phyloP scores from a whole-genome alignment of 2,329 filamentous ascomycete genomes.

The Fusarium subglutinans region DNA sequence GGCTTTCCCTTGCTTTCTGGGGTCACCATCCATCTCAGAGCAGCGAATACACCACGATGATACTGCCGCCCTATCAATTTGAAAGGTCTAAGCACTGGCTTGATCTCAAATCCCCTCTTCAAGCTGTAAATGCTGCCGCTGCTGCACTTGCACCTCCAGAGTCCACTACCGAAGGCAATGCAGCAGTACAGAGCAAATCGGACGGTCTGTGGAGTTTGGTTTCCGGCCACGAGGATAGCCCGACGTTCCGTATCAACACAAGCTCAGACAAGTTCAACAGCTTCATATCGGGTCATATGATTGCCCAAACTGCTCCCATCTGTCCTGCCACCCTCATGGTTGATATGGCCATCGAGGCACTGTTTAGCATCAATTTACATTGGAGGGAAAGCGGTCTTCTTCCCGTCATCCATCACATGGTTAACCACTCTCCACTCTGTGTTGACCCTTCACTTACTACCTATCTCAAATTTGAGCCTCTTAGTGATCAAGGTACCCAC shows the following conservation, averaged over 20 bases:
- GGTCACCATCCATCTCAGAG: not conserved
- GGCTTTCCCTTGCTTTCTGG: not conserved
- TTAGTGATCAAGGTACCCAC: not conserved
- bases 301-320: not conserved
- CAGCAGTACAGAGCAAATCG: not conserved
- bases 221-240: not conserved
- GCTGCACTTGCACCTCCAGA: not conserved
- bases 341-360: constrained; percentile 1
- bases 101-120: not conserved
- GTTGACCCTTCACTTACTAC: not conserved
- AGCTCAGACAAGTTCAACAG: not conserved
- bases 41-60: not conserved
- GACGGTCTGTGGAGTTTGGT: not conserved
- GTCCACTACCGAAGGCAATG: not conserved
- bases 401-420: not conserved
- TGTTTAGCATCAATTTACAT: not conserved
- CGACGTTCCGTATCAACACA: constrained; percentile 2
- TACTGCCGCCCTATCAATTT: constrained; percentile 9
- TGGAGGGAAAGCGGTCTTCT: not conserved
- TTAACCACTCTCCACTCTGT: not conserved
- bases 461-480: not conserved
- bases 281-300: not conserved
- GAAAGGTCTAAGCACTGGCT: constrained; percentile 7
- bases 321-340: not conserved
- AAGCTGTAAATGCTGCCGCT: not conserved